Conservation (phyloP, 129 eudicot genomes). For the Arctium minus region DNA sequence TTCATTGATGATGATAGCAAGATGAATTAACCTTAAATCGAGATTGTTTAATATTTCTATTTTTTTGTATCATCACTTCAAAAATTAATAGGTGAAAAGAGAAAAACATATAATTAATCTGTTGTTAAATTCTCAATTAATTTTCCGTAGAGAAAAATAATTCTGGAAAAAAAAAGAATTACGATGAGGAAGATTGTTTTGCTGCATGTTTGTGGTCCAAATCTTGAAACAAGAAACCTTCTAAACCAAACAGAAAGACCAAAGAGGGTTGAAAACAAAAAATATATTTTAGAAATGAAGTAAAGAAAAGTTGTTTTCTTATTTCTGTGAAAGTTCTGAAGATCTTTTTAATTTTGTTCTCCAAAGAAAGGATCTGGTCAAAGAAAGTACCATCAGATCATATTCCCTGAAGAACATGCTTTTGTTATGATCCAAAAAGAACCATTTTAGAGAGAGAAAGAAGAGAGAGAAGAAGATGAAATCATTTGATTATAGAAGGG, state of each 20-base stretch:
- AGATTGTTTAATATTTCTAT: background rate
- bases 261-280: conserved; percentile 22
- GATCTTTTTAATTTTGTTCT: conserved; percentile 18
- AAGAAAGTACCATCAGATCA: conserved; percentile 55
- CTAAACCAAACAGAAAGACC: conserved; percentile 27
- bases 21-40: background rate
- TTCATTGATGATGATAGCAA: conserved; percentile 1
- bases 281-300: conserved; percentile 22
- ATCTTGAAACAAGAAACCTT: conserved; percentile 27
- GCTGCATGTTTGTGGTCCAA: conserved; percentile 48
- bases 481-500: background rate
- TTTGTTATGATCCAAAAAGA: conserved; percentile 45
- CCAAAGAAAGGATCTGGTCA: conserved; percentile 75
- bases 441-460: conserved; percentile 30
- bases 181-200: conserved; percentile 28
- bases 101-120: background rate
- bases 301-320: conserved; percentile 20
- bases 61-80: background rate
- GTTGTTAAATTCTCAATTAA: background rate
- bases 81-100: background rate
- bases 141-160: background rate
- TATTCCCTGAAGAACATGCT: conserved; percentile 38
- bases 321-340: conserved; percentile 12
- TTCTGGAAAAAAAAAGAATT: background rate
- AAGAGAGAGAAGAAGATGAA: conserved; percentile 16